Percentiles rank a stretch among this genome's conserved stretches.
phyloP scores from a whole-genome alignment of 2,329 filamentous ascomycete genomes.

The Xylaria sp. region DNA sequence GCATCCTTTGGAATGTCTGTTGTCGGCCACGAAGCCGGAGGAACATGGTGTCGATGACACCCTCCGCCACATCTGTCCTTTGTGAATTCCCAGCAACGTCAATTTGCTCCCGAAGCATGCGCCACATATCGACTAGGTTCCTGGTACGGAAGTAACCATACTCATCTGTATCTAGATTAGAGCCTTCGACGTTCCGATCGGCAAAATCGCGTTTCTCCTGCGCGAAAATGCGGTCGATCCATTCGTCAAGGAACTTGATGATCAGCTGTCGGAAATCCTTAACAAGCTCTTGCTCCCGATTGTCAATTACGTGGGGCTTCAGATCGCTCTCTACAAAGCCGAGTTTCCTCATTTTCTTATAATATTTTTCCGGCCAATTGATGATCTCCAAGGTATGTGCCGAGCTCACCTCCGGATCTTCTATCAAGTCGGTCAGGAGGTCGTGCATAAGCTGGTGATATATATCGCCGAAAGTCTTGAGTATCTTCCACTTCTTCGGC shows the following conservation, averaged over 20 bases:
- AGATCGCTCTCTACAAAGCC: constrained; percentile 82
- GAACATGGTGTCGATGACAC: constrained; percentile 97
- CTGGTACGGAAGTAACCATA: constrained; percentile 93
- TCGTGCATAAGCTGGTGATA: constrained; percentile 98
- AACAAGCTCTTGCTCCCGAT: constrained; percentile 88
- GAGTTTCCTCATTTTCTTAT: constrained; percentile 92
- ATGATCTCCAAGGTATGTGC: constrained; percentile 91
- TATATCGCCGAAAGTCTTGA: constrained; percentile 86
- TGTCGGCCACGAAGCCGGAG: constrained; percentile 84
- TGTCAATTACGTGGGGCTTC: constrained; percentile 86
- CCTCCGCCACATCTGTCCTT: constrained; percentile 90
- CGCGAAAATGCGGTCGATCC: constrained; percentile 92
- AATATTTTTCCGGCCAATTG: constrained; percentile 95
- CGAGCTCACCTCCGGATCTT: constrained; percentile 85
- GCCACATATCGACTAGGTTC: constrained; percentile 94
- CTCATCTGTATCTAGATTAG: constrained; percentile 84
- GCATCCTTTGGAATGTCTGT: constrained; percentile 84
- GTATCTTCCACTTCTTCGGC: constrained; percentile 97
- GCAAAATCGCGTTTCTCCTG: constrained; percentile 85
- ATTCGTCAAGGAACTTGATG: constrained; percentile 94
- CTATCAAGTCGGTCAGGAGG: constrained; percentile 83
- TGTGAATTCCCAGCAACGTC: constrained; percentile 85
- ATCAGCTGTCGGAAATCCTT: constrained; percentile 95
- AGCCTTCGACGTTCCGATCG: constrained; percentile 76
- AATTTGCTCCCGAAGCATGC: constrained; percentile 94